Evolutionary conservation across 1,284 basidiomycete species (phyloP).

Genomic region (Puccinia brachypodii): DNA sequence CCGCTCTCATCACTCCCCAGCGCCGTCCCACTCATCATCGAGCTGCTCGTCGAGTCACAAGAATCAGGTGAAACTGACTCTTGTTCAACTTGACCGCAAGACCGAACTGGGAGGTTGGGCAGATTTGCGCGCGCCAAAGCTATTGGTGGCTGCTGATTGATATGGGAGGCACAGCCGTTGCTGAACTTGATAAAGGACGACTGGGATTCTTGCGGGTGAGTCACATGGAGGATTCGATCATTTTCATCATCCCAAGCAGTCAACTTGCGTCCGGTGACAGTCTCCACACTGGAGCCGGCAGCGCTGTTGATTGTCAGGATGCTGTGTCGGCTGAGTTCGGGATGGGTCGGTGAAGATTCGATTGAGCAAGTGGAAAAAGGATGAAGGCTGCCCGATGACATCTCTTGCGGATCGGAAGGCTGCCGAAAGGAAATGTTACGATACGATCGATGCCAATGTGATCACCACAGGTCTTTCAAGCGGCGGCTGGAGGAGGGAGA

Average conservation of each 20-base stretch:
- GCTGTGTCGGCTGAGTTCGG: not conserved
- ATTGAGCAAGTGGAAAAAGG: not conserved
- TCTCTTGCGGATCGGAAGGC: no score
- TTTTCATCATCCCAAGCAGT: not conserved
- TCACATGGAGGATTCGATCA: not conserved
- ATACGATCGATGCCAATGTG: not conserved
- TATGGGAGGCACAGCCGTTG: not conserved
- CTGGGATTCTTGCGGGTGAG: not conserved
- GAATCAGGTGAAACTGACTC: not conserved
- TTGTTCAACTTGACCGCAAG: not conserved
- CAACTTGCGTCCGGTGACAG: not conserved
- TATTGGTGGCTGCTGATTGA: not conserved
- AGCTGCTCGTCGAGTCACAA: not conserved
- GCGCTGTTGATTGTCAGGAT: not conserved
- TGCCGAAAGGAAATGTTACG: not conserved
- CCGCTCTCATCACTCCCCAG: not conserved
- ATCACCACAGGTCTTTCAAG: no score
- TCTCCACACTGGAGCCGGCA: slow-evolving; percentile 15
- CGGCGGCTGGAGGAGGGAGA: no score
- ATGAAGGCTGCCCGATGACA: not conserved
- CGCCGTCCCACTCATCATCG: not conserved
- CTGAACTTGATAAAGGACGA: not conserved
- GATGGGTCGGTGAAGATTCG: not conserved
- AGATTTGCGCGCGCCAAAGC: not conserved
- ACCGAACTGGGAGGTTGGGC: not conserved